phyloP scores from a whole-genome alignment of 1,284 basidiomycete species.

The Rhodofomes roseus region DNA sequence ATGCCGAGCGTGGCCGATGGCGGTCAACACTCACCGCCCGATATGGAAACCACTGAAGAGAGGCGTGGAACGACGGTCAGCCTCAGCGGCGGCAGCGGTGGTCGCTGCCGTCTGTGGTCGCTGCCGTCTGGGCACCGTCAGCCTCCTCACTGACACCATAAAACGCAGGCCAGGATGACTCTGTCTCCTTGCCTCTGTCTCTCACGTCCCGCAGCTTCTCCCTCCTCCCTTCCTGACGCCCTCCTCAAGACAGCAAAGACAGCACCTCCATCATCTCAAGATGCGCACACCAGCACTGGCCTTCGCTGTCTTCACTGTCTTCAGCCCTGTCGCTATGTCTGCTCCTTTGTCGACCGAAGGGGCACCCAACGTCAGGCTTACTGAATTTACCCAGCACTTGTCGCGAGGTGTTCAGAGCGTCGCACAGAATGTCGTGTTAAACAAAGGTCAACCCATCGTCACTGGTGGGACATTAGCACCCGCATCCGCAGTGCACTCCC shows the following conservation, averaged over 20 bases:
- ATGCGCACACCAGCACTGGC: conserved; percentile 27
- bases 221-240: conserved; percentile 4
- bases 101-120: neutral
- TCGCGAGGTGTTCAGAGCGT: neutral
- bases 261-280: conserved; percentile 6
- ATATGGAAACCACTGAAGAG: neutral
- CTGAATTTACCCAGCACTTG: neutral
- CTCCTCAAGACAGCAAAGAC: conserved; percentile 3
- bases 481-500: neutral
- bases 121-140: neutral
- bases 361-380: too few relatives aligned
- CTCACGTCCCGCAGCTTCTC: neutral
- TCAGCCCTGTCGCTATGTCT: conserved; percentile 21
- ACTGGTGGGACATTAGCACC: neutral
- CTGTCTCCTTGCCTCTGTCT: neutral
- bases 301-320: conserved; percentile 21
- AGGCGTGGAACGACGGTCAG: neutral
- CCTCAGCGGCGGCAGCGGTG: neutral
- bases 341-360: conserved; percentile 13
- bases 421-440: neutral
- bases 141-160: neutral
- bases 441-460: neutral
- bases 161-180: neutral
- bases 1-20: neutral
- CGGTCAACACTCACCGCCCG: neutral